Evolutionary conservation across 1,139 yeast species (phyloP), one percentile per base, ranked within the genome.

Genomic region (Pichia sp.): DNA sequence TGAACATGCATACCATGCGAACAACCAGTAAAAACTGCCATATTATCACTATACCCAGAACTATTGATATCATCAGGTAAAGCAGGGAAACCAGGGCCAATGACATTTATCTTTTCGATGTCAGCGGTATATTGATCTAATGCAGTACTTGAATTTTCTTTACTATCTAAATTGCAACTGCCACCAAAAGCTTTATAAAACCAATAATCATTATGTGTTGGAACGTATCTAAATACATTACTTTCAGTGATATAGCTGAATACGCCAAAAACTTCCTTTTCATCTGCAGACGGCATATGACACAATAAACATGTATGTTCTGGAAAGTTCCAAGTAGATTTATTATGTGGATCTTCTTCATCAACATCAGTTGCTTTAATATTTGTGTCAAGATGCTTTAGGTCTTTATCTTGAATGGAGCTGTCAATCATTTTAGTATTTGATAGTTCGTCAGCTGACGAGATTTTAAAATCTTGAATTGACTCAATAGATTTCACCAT

Each of bases 1-100:
- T 76, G 73, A 53, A 76, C 79, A 62, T 92, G 98, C 80, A 92
- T 83, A 1, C 96, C 95, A 64, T 92, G 98, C 0, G 97, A 95
- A 67, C 98, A 92, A 43, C 95, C 82, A 55, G 83, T 80, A 6
- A 89, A 70, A 1, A 85, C 79, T 7, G 82, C 67, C 43, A 73
- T 73, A 41, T 66, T 70, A 35, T 72, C 71, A 38, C 69, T 67
- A 26, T 66, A 60, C 6, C 65, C 63, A 24, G 59, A 64, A 16
- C 64, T 57, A 23, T 39, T 34, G 4, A 24, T 9, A n/a, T 44
- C 44, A 10, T 40, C 40, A 2, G 39, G 41, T 25, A 35, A 22
- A 27, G 37, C 29, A 1, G 80, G 76, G 55, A 82, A 85, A 0
- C 90, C 90, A 0, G 92, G 94, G 0, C 94, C 94, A 55, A 83